phyloP scores from a whole-genome alignment of 73 alveolate species.

The Strombidium stylifer region DNA sequence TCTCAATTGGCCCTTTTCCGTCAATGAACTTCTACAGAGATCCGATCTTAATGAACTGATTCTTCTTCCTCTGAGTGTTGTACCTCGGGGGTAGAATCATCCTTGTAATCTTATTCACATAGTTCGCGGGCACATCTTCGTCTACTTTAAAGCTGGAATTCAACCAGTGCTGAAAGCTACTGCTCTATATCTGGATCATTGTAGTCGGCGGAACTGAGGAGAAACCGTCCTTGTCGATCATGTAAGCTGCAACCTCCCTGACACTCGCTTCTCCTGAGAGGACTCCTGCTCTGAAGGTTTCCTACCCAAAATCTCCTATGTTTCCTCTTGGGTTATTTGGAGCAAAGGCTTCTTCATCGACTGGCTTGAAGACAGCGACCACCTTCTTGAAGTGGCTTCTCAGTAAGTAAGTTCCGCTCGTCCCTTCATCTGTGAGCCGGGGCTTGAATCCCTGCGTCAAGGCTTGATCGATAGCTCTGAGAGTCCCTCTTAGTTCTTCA shows the following conservation, averaged over 20 bases:
- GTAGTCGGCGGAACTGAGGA: slow-evolving; percentile 95
- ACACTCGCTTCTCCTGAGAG: slow-evolving; percentile 96
- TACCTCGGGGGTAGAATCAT: slow-evolving; percentile 17
- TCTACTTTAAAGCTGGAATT: slow-evolving; percentile 17
- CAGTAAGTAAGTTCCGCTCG: slow-evolving; percentile 93
- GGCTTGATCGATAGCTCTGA: slow-evolving; percentile 53
- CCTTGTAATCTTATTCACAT: slow-evolving; percentile 9
- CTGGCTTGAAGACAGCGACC: slow-evolving; percentile 93
- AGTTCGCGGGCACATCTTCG: slow-evolving; percentile 30
- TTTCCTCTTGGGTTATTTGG: slow-evolving; percentile 97
- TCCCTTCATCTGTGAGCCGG: slow-evolving; percentile 92
- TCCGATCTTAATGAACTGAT: slow-evolving; percentile 91
- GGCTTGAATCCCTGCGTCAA: slow-evolving; percentile 88
- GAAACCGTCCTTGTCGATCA: slow-evolving; percentile 78
- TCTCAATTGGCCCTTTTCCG: slow-evolving; percentile 87
- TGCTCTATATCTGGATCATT: slow-evolving; percentile 91
- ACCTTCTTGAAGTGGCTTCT: slow-evolving; percentile 61
- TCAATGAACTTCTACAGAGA: slow-evolving; percentile 83
- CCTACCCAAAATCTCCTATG: slow-evolving; percentile 79
- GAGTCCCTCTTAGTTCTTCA: background rate
- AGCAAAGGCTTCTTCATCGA: slow-evolving; percentile 98
- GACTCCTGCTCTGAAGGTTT: slow-evolving; percentile 89
- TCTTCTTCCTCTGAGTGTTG: slow-evolving; percentile 25
- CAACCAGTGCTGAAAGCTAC: slow-evolving; percentile 19
- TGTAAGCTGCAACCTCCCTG: slow-evolving; percentile 97